Conservation (phyloP, 2,329 filamentous ascomycete species). For the Didymella pinodella region DNA sequence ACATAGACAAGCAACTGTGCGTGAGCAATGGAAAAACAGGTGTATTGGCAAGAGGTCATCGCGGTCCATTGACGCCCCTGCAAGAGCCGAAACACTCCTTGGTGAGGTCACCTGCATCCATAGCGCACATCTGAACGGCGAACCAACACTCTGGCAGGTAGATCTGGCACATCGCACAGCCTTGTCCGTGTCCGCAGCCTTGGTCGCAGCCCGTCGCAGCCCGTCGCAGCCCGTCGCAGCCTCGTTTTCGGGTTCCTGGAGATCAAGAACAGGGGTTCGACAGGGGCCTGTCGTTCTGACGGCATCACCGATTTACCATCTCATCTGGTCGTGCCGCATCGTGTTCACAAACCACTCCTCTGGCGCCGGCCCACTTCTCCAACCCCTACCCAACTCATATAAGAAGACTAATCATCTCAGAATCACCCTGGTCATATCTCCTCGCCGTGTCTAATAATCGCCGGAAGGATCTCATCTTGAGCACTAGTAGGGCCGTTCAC, state of each 20-base stretch:
- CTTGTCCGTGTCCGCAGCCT: conserved; percentile 16
- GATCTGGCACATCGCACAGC: conserved; percentile 8
- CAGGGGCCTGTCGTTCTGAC: conserved; percentile 9
- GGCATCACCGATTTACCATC: not conserved
- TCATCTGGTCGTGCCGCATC: not conserved
- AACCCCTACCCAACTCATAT: conserved; percentile 1
- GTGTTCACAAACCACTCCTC: not conserved
- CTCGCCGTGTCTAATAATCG: conserved; percentile 8
- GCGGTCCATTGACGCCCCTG: not conserved
- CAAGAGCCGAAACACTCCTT: not conserved
- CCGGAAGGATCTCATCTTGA: conserved; percentile 7
- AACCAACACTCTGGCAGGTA: conserved; percentile 6
- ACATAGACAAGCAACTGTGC: not conserved
- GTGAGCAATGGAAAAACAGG: not conserved
- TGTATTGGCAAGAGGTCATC: not conserved
- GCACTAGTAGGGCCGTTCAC: not conserved
- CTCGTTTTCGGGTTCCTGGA: conserved; percentile 21
- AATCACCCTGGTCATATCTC: conserved; percentile 10
- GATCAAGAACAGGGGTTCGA: conserved; percentile 13
- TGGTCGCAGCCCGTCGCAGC: not conserved
- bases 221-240: not conserved
- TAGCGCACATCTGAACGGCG: conserved; percentile 9
- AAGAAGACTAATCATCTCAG: conserved; percentile 9
- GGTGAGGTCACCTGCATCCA: conserved; percentile 15
- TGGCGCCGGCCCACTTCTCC: conserved; percentile 1